Base-by-base conservation (phyloP, 1,284 basidiomycete genomes). In the Microbotryum saponariae region DNA sequence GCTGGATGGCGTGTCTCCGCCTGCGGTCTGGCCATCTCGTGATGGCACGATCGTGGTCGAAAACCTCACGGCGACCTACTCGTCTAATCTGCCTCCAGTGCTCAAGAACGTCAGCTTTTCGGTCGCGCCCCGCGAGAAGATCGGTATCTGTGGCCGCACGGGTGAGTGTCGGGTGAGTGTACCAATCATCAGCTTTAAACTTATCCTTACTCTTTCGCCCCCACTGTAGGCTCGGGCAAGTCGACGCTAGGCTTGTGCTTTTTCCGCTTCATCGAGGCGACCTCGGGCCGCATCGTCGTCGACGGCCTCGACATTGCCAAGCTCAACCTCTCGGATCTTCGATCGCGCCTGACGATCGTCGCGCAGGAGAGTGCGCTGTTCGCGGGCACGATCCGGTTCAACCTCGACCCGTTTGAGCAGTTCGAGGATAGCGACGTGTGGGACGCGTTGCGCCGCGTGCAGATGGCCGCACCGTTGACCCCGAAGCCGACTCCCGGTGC, bases 91-190 rank as follows among this genome's bases (percentile, higher is more conserved):
- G 8, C 78, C 78, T 2, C 76, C 78, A 2, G 80, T 81, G 1
- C 73, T 82, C 14, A 75, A 77, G 54, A 73, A 74, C 29, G 76
- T 82, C 10, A 74, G 74, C 8, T 81, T 82, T 67, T 73, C 70
- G 6, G 77, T 82, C 46, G 23, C 51, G 37, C 76, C 78, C 0
- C 74, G 76, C 25, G 77, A 79, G 64, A 80, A 80, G 67, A 25
- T 82, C 33, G 81, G 80, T 16, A 77, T 82, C 37, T 79, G 79
- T 47, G 81, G 81, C 4, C 70, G 79, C 18, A 81, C 80, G 0
- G 79, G 79, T 44, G 73, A 71, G 58, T 44, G 20, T 16, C 8
- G 48, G n/a, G n/a, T n/a, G n/a, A n/a, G n/a, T n/a, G n/a, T 9
- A 1, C 8, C 49, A 33, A 23, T 23, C 8, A 21, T 16, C 1